These are phyloP conservation scores for Aechmea fasciata DNA, from an alignment of 176 grass and related monocot genomes.

Conservation along the genomic window DNA sequence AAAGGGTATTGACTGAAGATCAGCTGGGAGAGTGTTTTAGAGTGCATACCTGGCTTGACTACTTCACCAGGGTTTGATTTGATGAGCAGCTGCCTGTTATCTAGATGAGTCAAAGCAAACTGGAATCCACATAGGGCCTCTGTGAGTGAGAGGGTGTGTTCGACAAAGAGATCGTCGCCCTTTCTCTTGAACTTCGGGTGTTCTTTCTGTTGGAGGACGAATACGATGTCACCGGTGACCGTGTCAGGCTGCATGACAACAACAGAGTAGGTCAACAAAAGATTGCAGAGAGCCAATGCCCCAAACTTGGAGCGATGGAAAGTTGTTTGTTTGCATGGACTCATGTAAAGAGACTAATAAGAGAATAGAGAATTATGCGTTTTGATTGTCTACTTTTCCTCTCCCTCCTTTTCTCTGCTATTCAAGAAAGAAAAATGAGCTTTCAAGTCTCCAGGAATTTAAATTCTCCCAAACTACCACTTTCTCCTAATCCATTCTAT, in stretches of 20 bases:
- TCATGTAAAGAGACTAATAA: too few relatives aligned
- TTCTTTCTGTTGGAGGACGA: slow-evolving; percentile 71
- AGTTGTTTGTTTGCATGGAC: too few relatives aligned
- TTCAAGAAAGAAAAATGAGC: too few relatives aligned
- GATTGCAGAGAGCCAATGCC: too few relatives aligned
- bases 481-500: too few relatives aligned
- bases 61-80: slow-evolving; percentile 5
- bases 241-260: slow-evolving; percentile 28
- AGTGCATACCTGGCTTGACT: slow-evolving; percentile 11
- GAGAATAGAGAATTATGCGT: too few relatives aligned
- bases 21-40: neutral
- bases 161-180: slow-evolving; percentile 47
- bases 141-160: slow-evolving; percentile 42
- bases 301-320: too few relatives aligned
- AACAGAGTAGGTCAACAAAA: too few relatives aligned
- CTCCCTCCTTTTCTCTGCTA: too few relatives aligned
- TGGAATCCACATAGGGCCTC: slow-evolving; percentile 59
- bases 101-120: slow-evolving; percentile 39
- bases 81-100: slow-evolving; percentile 11
- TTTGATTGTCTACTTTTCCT: too few relatives aligned
- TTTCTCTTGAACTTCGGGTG: slow-evolving; percentile 68
- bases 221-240: slow-evolving; percentile 52
- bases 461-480: too few relatives aligned
- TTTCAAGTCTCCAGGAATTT: too few relatives aligned
- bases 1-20: neutral